phyloP scores from a whole-genome alignment of 495 filamentous ascomycete species.

The Hyaloscypha hepaticicola region DNA sequence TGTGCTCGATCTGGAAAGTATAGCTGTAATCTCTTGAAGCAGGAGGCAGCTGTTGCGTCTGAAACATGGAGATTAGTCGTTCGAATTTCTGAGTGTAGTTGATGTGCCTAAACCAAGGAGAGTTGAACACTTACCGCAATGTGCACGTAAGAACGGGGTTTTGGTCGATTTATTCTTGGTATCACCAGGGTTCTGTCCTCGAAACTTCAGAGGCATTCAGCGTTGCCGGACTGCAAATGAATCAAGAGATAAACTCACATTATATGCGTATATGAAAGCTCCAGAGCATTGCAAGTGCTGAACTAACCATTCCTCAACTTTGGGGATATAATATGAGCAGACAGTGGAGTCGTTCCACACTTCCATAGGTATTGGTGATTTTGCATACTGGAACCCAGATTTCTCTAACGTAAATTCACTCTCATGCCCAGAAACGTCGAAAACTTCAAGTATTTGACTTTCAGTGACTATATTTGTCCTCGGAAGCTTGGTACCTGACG shows the following conservation, averaged over 20 bases:
- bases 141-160: conserved; percentile 9
- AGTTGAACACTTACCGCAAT: conserved; percentile 2
- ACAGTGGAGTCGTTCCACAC: conserved; percentile 6
- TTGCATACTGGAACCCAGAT: conserved; percentile 11
- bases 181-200: background rate
- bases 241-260: background rate
- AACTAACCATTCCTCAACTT: conserved; percentile 1
- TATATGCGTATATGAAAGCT: conserved; percentile 9
- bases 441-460: background rate
- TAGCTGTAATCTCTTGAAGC: conserved; percentile 4
- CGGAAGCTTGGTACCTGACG: background rate
- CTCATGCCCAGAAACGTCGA: conserved; percentile 5
- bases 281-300: background rate
- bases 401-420: conserved; percentile 5
- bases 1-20: conserved; percentile 11
- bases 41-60: conserved; percentile 12
- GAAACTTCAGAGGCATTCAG: background rate
- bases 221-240: background rate
- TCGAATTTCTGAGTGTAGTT: background rate
- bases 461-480: conserved; percentile 7
- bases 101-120: background rate
- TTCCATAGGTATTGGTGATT: background rate
- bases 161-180: background rate
- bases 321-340: conserved; percentile 5
- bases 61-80: background rate